phyloP scores from a whole-genome alignment of 2,329 filamentous ascomycete species.

The Fusarium sp. region DNA sequence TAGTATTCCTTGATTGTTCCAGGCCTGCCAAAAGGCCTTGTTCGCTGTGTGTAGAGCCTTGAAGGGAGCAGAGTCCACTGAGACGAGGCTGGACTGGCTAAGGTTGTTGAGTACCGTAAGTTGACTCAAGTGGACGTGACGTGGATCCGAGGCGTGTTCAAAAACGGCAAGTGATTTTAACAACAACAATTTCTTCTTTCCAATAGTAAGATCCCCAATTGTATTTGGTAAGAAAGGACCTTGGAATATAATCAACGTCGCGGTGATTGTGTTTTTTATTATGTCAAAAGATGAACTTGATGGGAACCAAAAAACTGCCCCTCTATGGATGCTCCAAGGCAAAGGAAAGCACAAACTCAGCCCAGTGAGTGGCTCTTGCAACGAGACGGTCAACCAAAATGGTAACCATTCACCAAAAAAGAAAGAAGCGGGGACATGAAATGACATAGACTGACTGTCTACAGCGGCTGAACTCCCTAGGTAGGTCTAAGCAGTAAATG shows the following conservation, averaged over 20 bases:
- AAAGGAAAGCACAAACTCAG: slow-evolving; percentile 10
- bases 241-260: neutral
- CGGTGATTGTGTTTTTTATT: slow-evolving; percentile 6
- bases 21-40: neutral
- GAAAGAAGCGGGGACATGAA: slow-evolving; percentile 28
- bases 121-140: slow-evolving; percentile 21
- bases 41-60: slow-evolving; percentile 5
- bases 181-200: neutral
- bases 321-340: slow-evolving; percentile 30
- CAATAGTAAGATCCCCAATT: neutral
- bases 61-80: slow-evolving; percentile 9
- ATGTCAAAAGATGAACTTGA: slow-evolving; percentile 27
- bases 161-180: slow-evolving; percentile 14
- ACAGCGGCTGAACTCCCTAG: neutral
- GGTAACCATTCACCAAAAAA: slow-evolving; percentile 4
- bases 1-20: neutral
- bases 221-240: neutral
- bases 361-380: slow-evolving; percentile 21
- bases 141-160: slow-evolving; percentile 24
- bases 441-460: neutral
- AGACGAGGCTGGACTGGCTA: slow-evolving; percentile 27
- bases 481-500: slow-evolving; percentile 12
- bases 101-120: neutral
- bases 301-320: slow-evolving; percentile 28
- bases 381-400: slow-evolving; percentile 33